Evolutionary conservation across 2,329 filamentous ascomycete genomes (phyloP).

Genomic region (Xylariales sp.): DNA sequence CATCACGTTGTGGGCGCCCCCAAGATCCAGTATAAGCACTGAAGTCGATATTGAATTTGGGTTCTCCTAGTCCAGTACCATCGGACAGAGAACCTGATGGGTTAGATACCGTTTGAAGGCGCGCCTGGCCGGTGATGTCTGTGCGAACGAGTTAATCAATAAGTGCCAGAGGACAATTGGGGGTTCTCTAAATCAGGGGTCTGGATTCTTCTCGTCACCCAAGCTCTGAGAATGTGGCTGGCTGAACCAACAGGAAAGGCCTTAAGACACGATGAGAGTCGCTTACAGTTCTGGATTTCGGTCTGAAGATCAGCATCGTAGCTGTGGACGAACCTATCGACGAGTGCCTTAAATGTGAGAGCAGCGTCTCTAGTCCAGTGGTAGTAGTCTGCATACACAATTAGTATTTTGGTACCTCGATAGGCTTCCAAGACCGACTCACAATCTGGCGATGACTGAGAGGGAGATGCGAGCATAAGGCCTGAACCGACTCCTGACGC

Average conservation of each 20-base stretch:
- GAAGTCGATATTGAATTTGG: constrained; percentile 66
- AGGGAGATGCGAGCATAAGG: constrained; percentile 54
- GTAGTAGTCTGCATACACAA: constrained; percentile 56
- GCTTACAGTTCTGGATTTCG: constrained; percentile 55
- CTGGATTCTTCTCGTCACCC: too few species aligned
- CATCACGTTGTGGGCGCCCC: constrained; percentile 78
- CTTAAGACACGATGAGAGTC: neutral
- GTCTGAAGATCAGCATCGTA: constrained; percentile 55
- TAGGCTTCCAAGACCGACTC: constrained; percentile 25
- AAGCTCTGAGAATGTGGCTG: too few species aligned
- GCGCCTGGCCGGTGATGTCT: constrained; percentile 60
- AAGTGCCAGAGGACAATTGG: neutral
- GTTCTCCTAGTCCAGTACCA: constrained; percentile 59
- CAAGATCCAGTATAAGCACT: constrained; percentile 62
- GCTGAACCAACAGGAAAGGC: too few species aligned
- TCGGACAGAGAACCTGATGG: constrained; percentile 57
- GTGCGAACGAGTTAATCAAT: neutral
- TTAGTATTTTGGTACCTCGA: neutral
- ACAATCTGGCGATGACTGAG: constrained; percentile 51
- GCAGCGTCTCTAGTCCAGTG: constrained; percentile 76
- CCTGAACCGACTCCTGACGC: constrained; percentile 43
- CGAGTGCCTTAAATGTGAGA: constrained; percentile 62
- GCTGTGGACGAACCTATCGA: constrained; percentile 58
- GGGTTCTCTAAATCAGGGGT: too few species aligned
- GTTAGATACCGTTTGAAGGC: constrained; percentile 62